A percentile compares a stretch with the other conserved stretches of the same genome.
Conservation (phyloP, 2,329 filamentous ascomycete genomes). For the Chaetomiaceae sp. region DNA sequence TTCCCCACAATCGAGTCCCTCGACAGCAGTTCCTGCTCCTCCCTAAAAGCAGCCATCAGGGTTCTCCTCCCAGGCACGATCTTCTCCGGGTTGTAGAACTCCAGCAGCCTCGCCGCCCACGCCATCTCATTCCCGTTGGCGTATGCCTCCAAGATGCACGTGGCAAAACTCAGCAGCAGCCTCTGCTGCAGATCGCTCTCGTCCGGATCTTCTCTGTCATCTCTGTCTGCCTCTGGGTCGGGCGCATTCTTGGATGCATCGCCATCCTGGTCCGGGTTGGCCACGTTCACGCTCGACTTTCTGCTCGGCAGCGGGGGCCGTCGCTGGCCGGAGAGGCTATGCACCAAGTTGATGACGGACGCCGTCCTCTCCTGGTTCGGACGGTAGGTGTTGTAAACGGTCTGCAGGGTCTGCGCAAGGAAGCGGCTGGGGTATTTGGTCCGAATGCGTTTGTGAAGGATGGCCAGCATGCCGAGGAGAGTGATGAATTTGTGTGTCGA, state of each 20-base stretch:
- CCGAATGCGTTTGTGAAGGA: slow-evolving; percentile 69
- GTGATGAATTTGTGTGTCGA: slow-evolving; percentile 56
- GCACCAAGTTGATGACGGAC: slow-evolving; percentile 65
- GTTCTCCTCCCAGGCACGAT: slow-evolving; percentile 59
- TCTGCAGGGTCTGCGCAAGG: slow-evolving; percentile 69
- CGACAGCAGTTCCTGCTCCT: slow-evolving; percentile 57
- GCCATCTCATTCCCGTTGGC: slow-evolving; percentile 57
- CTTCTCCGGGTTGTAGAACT: slow-evolving; percentile 62
- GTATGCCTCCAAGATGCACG: slow-evolving; percentile 70
- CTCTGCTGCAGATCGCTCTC: slow-evolving; percentile 60
- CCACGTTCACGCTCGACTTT: slow-evolving; percentile 54
- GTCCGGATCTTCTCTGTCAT: slow-evolving; percentile 48
- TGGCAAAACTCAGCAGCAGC: slow-evolving; percentile 72
- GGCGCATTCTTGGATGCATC: slow-evolving; percentile 53
- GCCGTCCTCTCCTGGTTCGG: slow-evolving; percentile 64
- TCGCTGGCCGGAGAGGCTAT: slow-evolving; percentile 62
- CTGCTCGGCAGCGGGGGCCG: slow-evolving; percentile 58
- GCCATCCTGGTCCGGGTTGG: slow-evolving; percentile 52
- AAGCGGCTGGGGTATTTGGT: slow-evolving; percentile 76
- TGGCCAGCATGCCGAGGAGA: slow-evolving; percentile 66
- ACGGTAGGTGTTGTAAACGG: slow-evolving; percentile 63
- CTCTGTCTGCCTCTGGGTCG: slow-evolving; percentile 58
- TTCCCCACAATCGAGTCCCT: slow-evolving; percentile 67
- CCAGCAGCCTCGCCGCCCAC: slow-evolving; percentile 62
- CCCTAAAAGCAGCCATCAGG: slow-evolving; percentile 59